phyloP scores from a whole-genome alignment of 192 early-diverging fungal species.

The Umbelopsis sp. region DNA sequence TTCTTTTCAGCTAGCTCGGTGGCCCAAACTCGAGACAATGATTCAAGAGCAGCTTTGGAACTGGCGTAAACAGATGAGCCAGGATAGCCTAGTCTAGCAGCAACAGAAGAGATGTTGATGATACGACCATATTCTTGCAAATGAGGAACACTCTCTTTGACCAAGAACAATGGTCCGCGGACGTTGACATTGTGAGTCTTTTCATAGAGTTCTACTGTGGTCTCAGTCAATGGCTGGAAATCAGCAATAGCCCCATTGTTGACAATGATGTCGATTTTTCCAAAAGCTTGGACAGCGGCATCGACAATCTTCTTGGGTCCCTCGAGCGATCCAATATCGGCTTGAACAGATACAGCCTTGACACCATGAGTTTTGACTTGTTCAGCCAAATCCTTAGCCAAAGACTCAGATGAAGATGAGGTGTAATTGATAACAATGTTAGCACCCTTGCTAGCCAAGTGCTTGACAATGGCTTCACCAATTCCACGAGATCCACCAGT shows the following conservation, averaged over 20 bases:
- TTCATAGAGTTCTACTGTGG: background rate
- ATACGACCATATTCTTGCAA: slow-evolving; percentile 1
- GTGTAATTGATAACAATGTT: slow-evolving; percentile 23
- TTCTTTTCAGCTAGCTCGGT: slow-evolving; percentile 72
- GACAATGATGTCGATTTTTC: slow-evolving; percentile 41
- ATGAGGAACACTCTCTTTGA: background rate
- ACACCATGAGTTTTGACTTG: background rate
- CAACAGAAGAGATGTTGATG: background rate
- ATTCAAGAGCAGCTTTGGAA: slow-evolving; percentile 25
- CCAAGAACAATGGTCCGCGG: background rate
- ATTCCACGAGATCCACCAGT: slow-evolving; percentile 24
- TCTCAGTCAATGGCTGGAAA: background rate
- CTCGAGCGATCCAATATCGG: background rate
- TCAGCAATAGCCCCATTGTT: slow-evolving; percentile 46
- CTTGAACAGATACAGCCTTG: slow-evolving; percentile 7
- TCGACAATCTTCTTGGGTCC: slow-evolving; percentile 21
- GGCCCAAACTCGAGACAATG: slow-evolving; percentile 46
- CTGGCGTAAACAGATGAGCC: slow-evolving; percentile 16
- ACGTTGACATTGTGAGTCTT: background rate
- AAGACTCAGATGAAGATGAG: background rate
- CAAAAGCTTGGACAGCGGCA: slow-evolving; percentile 28
- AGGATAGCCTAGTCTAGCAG: background rate
- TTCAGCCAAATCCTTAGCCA: background rate
- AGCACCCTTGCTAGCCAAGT: background rate
- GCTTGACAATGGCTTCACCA: slow-evolving; percentile 13